Evolutionary conservation across 805 yeast species (phyloP).

Genomic region (Wickerhamiella hasegawae): DNA sequence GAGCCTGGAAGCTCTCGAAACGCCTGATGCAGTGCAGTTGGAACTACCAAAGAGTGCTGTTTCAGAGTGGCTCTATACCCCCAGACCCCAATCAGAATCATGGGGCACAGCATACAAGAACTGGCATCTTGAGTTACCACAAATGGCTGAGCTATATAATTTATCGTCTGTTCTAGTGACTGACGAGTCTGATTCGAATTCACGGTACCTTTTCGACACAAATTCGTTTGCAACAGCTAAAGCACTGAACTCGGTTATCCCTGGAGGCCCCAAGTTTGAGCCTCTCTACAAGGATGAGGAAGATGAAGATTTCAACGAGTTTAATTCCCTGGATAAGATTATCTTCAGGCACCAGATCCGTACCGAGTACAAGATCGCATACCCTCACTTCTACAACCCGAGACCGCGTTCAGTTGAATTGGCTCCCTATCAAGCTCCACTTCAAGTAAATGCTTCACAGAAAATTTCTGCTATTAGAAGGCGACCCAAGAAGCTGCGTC

Average conservation of each 20-base stretch:
- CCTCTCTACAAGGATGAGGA: constrained; percentile 57
- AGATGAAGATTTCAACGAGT: constrained; percentile 70
- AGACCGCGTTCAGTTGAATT: constrained; percentile 51
- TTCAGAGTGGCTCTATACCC: constrained; percentile 85
- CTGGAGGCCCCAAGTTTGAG: constrained; percentile 95
- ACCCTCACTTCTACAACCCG: constrained; percentile 71
- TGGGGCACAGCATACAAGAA: constrained; percentile 56
- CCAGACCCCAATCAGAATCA: constrained; percentile 52
- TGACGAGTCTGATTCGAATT: constrained; percentile 22
- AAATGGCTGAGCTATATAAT: constrained; percentile 49
- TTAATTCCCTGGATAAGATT: constrained; percentile 74
- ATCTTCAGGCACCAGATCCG: constrained; percentile 63
- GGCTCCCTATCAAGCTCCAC: too few species aligned
- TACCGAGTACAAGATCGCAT: constrained; percentile 77
- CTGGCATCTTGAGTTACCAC: constrained; percentile 50
- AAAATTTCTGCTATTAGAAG: too few species aligned
- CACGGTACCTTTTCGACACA: constrained; percentile 53
- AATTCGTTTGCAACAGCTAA: constrained; percentile 80
- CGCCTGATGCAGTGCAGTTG: constrained; percentile 35
- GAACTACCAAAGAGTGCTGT: too few species aligned
- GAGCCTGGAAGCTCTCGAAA: constrained; percentile 55
- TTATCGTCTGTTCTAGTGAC: constrained; percentile 57
- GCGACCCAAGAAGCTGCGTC: background rate
- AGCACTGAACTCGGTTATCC: constrained; percentile 70
- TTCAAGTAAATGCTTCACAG: too few species aligned